phyloP scores from a whole-genome alignment of 495 filamentous ascomycete genomes.

The Cairneyella variabilis region DNA sequence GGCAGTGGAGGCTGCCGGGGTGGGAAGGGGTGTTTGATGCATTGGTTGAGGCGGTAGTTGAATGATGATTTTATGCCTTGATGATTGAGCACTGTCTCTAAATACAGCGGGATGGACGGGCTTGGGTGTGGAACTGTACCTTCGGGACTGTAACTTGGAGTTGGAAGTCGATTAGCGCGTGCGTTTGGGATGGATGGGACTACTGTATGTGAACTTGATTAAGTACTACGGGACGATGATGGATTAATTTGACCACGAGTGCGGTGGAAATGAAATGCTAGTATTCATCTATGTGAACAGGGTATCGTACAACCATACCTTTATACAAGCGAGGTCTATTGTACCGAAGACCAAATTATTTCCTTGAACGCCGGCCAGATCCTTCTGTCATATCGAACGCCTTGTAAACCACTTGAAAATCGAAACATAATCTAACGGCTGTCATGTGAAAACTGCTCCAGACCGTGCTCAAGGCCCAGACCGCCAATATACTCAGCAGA shows the following conservation, averaged over 20 bases:
- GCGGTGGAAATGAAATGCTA: not conserved
- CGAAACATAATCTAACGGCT: too few species aligned
- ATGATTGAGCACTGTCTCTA: too few species aligned
- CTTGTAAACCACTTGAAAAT: too few species aligned
- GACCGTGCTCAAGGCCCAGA: not conserved
- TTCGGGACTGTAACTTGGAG: not conserved
- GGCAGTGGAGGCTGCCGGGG: slow-evolving; percentile 35
- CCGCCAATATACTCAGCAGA: not conserved
- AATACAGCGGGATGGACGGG: slow-evolving; percentile 5
- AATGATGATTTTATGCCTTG: slow-evolving; percentile 20
- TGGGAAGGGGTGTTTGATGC: slow-evolving; percentile 42
- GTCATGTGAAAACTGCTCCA: not conserved
- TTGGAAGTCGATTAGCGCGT: not conserved
- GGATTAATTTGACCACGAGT: too few species aligned
- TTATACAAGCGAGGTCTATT: too few species aligned
- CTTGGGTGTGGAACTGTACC: not conserved
- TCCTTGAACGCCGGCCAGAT: too few species aligned
- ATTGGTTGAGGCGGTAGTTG: slow-evolving; percentile 38
- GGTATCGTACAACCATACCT: too few species aligned
- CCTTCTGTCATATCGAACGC: too few species aligned
- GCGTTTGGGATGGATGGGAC: not conserved
- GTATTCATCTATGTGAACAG: not conserved
- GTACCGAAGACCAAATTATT: too few species aligned
- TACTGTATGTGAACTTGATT: not conserved
- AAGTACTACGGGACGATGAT: too few species aligned